These are phyloP conservation scores for Penicillium pulvis DNA, from an alignment of 495 filamentous ascomycete genomes.

Conservation along the genomic window DNA sequence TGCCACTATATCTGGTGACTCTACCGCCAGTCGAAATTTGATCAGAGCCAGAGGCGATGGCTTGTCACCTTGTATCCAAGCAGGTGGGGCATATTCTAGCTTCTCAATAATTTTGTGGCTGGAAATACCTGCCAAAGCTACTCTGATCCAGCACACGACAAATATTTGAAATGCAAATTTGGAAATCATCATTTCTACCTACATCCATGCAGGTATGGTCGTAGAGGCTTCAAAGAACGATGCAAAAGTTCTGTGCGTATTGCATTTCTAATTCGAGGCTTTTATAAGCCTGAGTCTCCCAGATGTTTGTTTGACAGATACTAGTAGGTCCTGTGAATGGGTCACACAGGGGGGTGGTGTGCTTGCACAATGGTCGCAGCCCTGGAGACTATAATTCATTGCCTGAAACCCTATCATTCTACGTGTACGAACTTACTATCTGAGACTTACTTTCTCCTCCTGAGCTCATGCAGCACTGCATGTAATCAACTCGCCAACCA, in stretches of 20 bases:
- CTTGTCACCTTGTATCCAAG: slow-evolving; percentile 47
- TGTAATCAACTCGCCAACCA: background rate
- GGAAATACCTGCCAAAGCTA: slow-evolving; percentile 4
- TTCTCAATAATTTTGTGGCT: slow-evolving; percentile 48
- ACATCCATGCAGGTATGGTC: background rate
- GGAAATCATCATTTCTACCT: background rate
- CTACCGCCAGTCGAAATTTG: slow-evolving; percentile 56
- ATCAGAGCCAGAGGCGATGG: slow-evolving; percentile 39
- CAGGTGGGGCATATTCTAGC: slow-evolving; percentile 41
- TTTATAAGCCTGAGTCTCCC: no score
- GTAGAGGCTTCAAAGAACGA: background rate
- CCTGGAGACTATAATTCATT: background rate
- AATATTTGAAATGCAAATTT: slow-evolving; percentile 12
- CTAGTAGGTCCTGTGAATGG: background rate
- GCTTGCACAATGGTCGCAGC: slow-evolving; percentile 6
- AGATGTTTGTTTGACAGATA: background rate
- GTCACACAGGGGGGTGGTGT: background rate
- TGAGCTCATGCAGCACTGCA: background rate
- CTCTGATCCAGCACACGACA: slow-evolving; percentile 9
- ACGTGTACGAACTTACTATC: background rate
- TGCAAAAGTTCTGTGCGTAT: background rate
- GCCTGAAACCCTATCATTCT: background rate
- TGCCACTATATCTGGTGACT: slow-evolving; percentile 50
- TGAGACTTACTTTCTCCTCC: background rate
- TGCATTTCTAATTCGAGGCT: background rate